A percentile compares a stretch with the other conserved stretches of the same genome.
These are phyloP conservation scores for Ramicandelaber brevisporus DNA, from an alignment of 192 early-diverging fungal species.

Conservation along the genomic window DNA sequence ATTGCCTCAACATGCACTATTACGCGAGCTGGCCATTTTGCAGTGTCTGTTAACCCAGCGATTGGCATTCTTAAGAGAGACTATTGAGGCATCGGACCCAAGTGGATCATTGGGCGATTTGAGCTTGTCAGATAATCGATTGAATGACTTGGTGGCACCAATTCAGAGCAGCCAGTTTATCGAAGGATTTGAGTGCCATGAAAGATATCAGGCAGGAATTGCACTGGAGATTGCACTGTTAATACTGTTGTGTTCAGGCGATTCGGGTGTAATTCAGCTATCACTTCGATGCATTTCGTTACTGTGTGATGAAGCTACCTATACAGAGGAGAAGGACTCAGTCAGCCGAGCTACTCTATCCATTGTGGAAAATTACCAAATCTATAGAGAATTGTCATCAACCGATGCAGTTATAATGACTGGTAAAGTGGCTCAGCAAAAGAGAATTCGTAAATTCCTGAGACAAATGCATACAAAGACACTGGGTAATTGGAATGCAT, in stretches of 20 bases:
- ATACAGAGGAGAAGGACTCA: constrained; percentile 28
- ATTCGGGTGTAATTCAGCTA: constrained; percentile 31
- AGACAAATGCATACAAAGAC: constrained; percentile 35
- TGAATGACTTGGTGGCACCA: too few relatives aligned
- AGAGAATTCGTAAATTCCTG: constrained; percentile 41
- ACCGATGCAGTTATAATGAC: constrained; percentile 17
- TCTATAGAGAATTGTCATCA: constrained; percentile 38
- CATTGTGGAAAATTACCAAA: constrained; percentile 36
- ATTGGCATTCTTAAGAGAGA: too few relatives aligned
- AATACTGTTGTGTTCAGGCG: constrained; percentile 46
- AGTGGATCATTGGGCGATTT: too few relatives aligned
- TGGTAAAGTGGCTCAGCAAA: constrained; percentile 40
- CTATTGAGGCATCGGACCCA: too few relatives aligned
- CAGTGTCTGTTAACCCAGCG: too few relatives aligned
- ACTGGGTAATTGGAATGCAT: constrained; percentile 48
- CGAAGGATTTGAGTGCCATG: constrained; percentile 25
- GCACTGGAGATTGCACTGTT: constrained; percentile 49
- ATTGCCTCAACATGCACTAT: too few relatives aligned
- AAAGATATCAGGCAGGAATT: constrained; percentile 37
- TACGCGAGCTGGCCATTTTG: too few relatives aligned
- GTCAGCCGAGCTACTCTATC: constrained; percentile 19
- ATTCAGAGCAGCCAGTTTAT: constrained; percentile 15
- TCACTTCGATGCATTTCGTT: constrained; percentile 37
- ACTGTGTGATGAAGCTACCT: constrained; percentile 39
- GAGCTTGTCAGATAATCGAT: too few relatives aligned